Evolutionary conservation across 371 early-diverging fungal genomes (phyloP).

Genomic region (Gilbertella persicaria): DNA sequence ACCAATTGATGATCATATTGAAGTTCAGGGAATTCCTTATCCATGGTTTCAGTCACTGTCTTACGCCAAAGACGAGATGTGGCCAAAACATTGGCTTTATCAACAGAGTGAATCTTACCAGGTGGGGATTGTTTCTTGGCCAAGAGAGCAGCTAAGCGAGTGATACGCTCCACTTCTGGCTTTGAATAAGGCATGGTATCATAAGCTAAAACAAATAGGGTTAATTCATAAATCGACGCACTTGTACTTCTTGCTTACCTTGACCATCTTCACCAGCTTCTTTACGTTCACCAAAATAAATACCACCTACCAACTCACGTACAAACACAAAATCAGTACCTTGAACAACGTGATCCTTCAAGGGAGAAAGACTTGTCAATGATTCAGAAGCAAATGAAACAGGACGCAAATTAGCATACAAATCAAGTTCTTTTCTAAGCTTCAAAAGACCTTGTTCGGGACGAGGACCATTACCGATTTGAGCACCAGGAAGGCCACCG

Average conservation of each 20-base stretch:
- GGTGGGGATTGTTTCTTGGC: constrained; percentile 78
- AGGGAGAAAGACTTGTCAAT: constrained; percentile 79
- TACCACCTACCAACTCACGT: constrained; percentile 94
- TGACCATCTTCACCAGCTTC: constrained; percentile 84
- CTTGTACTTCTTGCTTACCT: constrained; percentile 27
- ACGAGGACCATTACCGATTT: constrained; percentile 90
- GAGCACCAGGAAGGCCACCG: constrained; percentile 83
- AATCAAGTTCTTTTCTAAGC: constrained; percentile 86
- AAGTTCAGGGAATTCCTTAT: constrained; percentile 85
- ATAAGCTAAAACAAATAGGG: constrained; percentile 51
- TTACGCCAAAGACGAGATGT: constrained; percentile 96
- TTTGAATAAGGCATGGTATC: constrained; percentile 93
- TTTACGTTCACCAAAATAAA: constrained; percentile 94
- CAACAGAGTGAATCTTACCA: constrained; percentile 89
- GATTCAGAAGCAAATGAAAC: constrained; percentile 90
- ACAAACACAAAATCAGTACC: constrained; percentile 91
- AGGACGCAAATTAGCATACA: constrained; percentile 96
- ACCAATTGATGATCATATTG: constrained; percentile 86
- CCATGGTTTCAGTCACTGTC: constrained; percentile 85
- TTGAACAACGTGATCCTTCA: constrained; percentile 87
- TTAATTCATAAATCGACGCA: neutral
- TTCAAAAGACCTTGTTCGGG: constrained; percentile 94
- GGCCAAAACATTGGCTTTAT: constrained; percentile 98
- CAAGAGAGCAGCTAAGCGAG: constrained; percentile 88
- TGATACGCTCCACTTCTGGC: constrained; percentile 89